These are phyloP conservation scores for Avena sativa DNA, from an alignment of 176 grass and related monocot genomes.

Conservation along the genomic window DNA sequence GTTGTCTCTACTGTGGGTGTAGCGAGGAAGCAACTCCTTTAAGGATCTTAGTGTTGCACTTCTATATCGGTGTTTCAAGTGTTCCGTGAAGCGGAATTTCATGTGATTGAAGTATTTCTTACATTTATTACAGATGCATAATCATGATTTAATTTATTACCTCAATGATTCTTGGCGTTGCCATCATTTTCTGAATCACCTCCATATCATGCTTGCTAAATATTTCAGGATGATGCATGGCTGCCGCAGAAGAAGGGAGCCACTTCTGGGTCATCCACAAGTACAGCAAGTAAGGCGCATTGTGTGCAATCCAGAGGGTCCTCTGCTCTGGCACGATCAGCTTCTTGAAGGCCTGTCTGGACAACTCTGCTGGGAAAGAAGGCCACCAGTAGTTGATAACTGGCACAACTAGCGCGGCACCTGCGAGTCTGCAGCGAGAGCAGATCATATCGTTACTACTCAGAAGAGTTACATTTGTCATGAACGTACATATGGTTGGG, in stretches of 20 bases:
- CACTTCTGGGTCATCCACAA: constrained; percentile 83
- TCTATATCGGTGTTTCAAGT: constrained; percentile 17
- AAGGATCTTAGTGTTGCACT: not conserved
- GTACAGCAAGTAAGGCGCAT: constrained; percentile 71
- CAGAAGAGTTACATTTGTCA: constrained; percentile 11
- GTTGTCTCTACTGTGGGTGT: constrained; percentile 9
- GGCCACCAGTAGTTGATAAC: constrained; percentile 88
- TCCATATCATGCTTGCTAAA: constrained; percentile 65
- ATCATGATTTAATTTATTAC: constrained; percentile 39
- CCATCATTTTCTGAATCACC: constrained; percentile 63
- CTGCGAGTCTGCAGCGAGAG: constrained; percentile 56
- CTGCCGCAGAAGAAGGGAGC: constrained; percentile 64
- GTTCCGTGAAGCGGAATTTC: not conserved
- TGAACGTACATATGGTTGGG: not conserved
- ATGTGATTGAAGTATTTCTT: not conserved
- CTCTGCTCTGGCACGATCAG: constrained; percentile 58
- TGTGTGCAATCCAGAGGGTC: constrained; percentile 72
- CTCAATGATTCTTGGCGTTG: constrained; percentile 49
- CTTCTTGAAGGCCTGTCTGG: constrained; percentile 64
- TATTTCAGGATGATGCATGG: constrained; percentile 57
- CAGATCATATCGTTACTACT: constrained; percentile 23
- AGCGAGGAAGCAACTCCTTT: not conserved
- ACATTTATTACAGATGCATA: not conserved
- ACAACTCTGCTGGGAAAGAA: constrained; percentile 64
- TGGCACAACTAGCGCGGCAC: constrained; percentile 67